Base-by-base conservation (phyloP, 2,329 filamentous ascomycete species). In the Ophiostoma populinum region DNA sequence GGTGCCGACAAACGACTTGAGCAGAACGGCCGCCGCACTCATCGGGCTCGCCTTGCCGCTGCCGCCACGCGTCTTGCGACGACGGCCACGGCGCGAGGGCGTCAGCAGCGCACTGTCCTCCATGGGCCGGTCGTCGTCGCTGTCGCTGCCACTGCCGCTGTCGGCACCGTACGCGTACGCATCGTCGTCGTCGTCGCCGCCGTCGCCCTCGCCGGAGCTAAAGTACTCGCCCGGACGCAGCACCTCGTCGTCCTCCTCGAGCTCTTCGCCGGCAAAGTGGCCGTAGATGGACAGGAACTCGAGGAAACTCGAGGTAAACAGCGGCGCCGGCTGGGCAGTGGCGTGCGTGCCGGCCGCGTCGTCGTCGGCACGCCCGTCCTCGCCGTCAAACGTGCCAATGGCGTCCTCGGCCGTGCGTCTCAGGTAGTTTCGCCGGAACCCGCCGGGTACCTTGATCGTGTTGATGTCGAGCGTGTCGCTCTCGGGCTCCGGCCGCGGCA, bases 1-100 rank as follows among this genome's bases (percentile, higher is more conserved):
- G 1, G 90, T 98, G 15, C 92, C 90, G 32, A 98, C 90, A 51
- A 98, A 98, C 0, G 87, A 95, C 61, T 98, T 98, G 45, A 98
- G 72, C 27, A 98, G 64, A 36, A 98, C 66, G 46, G 94, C 56
- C 9, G 80, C 76, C 8, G 90, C 87, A 42, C 80, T 81, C 43
- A 74, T 75, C 4, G 80, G 75, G 33, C 72, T 79, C 46, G 82
- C 86, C 36, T 75, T 85, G 25, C 86, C 82, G 41, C 68, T 73
- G 17, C 73, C 70, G 35, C 75, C 70, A 27, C 81, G 76, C 34
- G 70, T 64, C 60, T 83, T 87, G 51, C 82, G 75, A 57, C 75
- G 77, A 49, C 82, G 71, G 56, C 72, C 78, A 40, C 75, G 71
- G 46, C 70, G 67, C 12, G 75, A 77, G n/a, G 76, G 71, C 2